phyloP scores from a whole-genome alignment of 805 yeast species.

The Yamadazyma olivae region DNA sequence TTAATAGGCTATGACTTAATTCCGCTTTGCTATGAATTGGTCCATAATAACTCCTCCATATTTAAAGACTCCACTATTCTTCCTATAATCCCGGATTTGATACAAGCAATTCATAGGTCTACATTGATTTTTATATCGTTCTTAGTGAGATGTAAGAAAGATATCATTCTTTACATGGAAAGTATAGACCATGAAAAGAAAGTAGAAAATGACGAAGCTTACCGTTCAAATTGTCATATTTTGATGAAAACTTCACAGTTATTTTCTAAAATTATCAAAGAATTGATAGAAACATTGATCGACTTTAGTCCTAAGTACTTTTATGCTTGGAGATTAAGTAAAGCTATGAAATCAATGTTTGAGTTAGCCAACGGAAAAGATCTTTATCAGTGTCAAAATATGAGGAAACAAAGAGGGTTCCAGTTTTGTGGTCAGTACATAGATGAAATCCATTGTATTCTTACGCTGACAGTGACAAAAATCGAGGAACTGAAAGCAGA shows the following conservation, averaged over 20 bases:
- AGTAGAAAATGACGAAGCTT: neutral
- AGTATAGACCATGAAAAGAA: neutral
- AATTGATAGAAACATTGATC: slow-evolving; percentile 1
- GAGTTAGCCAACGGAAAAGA: neutral
- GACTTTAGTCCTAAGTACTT: slow-evolving; percentile 53
- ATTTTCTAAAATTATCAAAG: neutral
- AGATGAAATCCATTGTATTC: slow-evolving; percentile 2
- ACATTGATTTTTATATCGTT: slow-evolving; percentile 23
- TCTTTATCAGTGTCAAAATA: neutral
- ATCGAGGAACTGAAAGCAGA: slow-evolving; percentile 2
- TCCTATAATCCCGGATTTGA: slow-evolving; percentile 36
- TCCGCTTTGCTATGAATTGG: slow-evolving; percentile 27
- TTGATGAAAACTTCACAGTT: neutral
- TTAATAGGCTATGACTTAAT: slow-evolving; percentile 26
- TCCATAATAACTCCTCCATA: slow-evolving; percentile 24
- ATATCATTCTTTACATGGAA: neutral
- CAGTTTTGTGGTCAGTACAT: neutral
- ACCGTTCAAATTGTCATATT: neutral
- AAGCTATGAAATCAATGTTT: slow-evolving; percentile 38
- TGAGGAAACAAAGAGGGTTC: neutral
- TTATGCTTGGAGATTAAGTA: slow-evolving; percentile 64
- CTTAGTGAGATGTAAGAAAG: slow-evolving; percentile 12
- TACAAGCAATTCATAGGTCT: slow-evolving; percentile 22
- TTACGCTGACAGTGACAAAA: neutral
- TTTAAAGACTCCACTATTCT: slow-evolving; percentile 36